Percentiles rank a stretch among this genome's conserved stretches.
These are phyloP conservation scores for Aspergillus sojae DNA, from an alignment of 2,329 filamentous ascomycete genomes.

Conservation along the genomic window DNA sequence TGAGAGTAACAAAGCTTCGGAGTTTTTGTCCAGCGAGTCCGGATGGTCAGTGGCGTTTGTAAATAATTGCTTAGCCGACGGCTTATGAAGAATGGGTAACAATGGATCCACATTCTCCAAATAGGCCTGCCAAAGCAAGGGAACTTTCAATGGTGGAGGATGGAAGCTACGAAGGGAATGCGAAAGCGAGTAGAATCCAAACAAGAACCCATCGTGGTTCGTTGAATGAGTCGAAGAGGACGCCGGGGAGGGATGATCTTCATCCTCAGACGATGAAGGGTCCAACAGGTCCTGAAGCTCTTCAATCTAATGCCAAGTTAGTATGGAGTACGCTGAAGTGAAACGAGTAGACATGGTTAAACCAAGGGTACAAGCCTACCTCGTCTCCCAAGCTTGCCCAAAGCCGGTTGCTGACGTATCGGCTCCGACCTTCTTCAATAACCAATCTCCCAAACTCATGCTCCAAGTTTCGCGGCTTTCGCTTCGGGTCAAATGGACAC, in stretches of 20 bases:
- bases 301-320: conserved; percentile 51
- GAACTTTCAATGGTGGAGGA: conserved; percentile 54
- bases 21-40: conserved; percentile 54
- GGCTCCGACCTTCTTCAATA: conserved; percentile 60
- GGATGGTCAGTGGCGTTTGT: conserved; percentile 54
- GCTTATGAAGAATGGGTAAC: conserved; percentile 62
- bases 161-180: conserved; percentile 61
- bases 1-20: conserved; percentile 62
- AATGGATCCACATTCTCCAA: conserved; percentile 65
- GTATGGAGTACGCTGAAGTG: not conserved
- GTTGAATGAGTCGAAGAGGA: conserved; percentile 38
- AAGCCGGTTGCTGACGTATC: conserved; percentile 65
- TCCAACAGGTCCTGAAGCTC: conserved; percentile 65
- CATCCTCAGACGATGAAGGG: conserved; percentile 59
- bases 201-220: conserved; percentile 62
- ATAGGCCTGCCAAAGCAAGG: conserved; percentile 60
- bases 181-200: conserved; percentile 60
- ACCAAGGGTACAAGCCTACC: conserved; percentile 36
- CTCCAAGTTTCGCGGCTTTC: conserved; percentile 33
- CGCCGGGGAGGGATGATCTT: conserved; percentile 53
- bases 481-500: conserved; percentile 25
- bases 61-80: conserved; percentile 55
- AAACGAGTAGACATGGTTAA: not conserved
- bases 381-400: conserved; percentile 65
- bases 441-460: conserved; percentile 60